Evolutionary conservation across 2,329 filamentous ascomycete genomes (phyloP).

Genomic region (Aspergillus sp.): DNA sequence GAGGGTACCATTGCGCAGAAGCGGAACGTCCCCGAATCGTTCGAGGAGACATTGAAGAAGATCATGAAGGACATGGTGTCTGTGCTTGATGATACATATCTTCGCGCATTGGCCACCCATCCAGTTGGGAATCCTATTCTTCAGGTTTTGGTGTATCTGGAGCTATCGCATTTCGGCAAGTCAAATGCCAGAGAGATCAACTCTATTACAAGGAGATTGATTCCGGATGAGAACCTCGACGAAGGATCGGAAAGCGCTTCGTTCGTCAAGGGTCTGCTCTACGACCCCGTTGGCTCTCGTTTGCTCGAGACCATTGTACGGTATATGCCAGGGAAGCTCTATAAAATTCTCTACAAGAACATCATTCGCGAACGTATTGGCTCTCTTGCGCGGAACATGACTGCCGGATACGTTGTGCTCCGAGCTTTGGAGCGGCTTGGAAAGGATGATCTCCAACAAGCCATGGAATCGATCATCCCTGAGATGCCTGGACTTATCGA

Average conservation of each 20-base stretch:
- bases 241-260: conserved; percentile 67
- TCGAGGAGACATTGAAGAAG: conserved; percentile 68
- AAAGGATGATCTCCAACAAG: conserved; percentile 74
- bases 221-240: conserved; percentile 71
- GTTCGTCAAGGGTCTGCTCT: conserved; percentile 81
- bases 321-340: conserved; percentile 75
- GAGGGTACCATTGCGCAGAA: conserved; percentile 44
- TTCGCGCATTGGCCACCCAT: conserved; percentile 79
- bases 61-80: conserved; percentile 71
- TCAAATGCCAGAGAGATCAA: conserved; percentile 57
- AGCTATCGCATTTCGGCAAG: conserved; percentile 68
- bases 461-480: conserved; percentile 64
- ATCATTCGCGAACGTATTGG: conserved; percentile 75
- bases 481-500: conserved; percentile 67
- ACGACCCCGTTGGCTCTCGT: conserved; percentile 83
- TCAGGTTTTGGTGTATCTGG: conserved; percentile 82
- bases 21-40: conserved; percentile 66
- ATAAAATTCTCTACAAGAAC: conserved; percentile 77
- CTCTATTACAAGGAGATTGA: conserved; percentile 66
- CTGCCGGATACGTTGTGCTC: conserved; percentile 80
- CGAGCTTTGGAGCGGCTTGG: conserved; percentile 74
- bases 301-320: conserved; percentile 80
- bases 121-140: conserved; percentile 86
- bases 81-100: conserved; percentile 68
- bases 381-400: conserved; percentile 78